These are phyloP conservation scores for Salix koriyanagi DNA, from an alignment of 345 rosid species.

Conservation along the genomic window DNA sequence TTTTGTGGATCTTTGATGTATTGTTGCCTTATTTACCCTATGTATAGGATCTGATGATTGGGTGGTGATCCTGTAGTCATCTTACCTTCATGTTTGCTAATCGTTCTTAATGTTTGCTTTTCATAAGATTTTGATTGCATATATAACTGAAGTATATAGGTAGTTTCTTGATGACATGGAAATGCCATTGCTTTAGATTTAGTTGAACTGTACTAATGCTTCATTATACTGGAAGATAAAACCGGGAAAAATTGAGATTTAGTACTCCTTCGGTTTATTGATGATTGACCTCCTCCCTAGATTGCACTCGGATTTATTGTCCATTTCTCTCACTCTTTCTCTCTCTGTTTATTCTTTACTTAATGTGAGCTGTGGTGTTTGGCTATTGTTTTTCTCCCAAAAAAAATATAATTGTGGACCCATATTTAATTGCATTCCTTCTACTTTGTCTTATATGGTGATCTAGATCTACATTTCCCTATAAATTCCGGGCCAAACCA, in stretches of 20 bases:
- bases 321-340: not conserved
- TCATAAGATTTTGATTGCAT: not conserved
- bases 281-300: not conserved
- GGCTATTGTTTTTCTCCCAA: not conserved
- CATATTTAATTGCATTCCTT: not conserved
- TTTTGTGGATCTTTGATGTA: not conserved
- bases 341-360: not conserved
- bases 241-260: not conserved
- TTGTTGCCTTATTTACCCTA: not conserved
- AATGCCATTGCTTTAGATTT: not conserved
- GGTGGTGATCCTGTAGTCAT: constrained; percentile 2
- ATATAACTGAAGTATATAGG: not conserved
- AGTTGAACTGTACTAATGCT: not conserved
- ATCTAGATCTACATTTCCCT: not conserved
- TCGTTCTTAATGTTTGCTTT: not conserved
- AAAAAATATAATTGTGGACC: not conserved
- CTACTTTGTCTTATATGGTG: not conserved
- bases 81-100: not conserved
- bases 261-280: not conserved
- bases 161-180: not conserved
- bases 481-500: not conserved
- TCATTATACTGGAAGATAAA: not conserved
- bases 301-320: not conserved
- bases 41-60: constrained; percentile 7
- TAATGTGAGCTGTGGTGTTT: not conserved